Evolutionary conservation across 73 alveolate species (phyloP).

Genomic region (Durusdinium trenchii): DNA sequence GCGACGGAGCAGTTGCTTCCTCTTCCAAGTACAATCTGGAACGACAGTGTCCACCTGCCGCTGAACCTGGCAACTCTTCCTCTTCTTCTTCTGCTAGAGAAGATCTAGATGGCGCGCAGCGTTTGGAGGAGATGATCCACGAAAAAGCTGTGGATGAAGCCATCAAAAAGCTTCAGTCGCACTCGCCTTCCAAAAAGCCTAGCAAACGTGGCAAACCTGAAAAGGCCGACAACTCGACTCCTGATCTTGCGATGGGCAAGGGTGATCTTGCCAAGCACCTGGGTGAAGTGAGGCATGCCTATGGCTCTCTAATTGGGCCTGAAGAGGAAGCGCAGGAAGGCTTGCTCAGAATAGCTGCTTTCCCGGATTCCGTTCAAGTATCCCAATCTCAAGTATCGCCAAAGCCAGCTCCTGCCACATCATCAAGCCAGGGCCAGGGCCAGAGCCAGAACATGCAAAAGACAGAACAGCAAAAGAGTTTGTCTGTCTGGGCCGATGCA

Average conservation of each 20-base stretch:
- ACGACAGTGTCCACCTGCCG: neutral
- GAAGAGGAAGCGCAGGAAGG: slow-evolving; percentile 11
- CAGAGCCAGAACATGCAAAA: no score
- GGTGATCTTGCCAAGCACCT: neutral
- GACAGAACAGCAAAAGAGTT: no score
- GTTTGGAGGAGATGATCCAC: neutral
- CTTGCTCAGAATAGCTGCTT: neutral
- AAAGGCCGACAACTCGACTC: neutral
- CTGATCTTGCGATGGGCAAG: neutral
- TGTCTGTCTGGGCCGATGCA: neutral
- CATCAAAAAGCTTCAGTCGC: neutral
- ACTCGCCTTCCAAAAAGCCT: no score
- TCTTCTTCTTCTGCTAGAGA: neutral
- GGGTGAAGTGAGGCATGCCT: neutral
- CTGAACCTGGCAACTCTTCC: neutral
- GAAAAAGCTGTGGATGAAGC: neutral
- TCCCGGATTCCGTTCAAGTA: neutral
- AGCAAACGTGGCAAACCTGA: no score
- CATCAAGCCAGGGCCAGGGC: no score
- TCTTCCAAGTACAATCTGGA: neutral
- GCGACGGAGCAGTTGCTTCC: neutral
- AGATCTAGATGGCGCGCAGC: neutral
- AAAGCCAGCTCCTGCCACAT: no score
- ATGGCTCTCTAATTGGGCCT: neutral
- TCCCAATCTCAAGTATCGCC: no score